A percentile compares a stretch with the other conserved stretches of the same genome.
Evolutionary conservation across 495 filamentous ascomycete genomes (phyloP).

Genomic region (Evansstolkia leycettana): DNA sequence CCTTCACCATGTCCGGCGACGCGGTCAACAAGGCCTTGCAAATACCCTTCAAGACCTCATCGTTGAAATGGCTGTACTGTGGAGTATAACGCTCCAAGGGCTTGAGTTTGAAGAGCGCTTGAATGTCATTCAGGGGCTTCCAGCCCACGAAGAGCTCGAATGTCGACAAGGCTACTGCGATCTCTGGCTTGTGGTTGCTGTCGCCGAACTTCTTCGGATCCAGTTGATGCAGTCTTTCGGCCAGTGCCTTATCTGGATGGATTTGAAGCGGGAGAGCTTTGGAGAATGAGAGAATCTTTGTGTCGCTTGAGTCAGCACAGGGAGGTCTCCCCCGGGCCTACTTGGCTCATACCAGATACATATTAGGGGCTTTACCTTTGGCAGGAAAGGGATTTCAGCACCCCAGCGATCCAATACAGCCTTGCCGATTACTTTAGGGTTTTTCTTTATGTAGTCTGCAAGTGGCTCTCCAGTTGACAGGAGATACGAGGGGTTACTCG

Average conservation of each 20-base stretch:
- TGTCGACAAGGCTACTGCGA: slow-evolving; percentile 59
- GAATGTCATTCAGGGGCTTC: slow-evolving; percentile 52
- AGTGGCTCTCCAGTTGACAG: slow-evolving; percentile 51
- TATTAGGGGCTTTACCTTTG: slow-evolving; percentile 44
- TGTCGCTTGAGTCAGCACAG: background rate
- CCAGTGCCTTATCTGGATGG: slow-evolving; percentile 58
- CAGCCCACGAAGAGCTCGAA: slow-evolving; percentile 74
- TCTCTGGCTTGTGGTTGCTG: slow-evolving; percentile 73
- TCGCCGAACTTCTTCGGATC: slow-evolving; percentile 58
- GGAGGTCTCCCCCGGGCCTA: no score
- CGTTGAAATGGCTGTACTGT: slow-evolving; percentile 35
- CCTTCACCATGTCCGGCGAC: slow-evolving; percentile 34
- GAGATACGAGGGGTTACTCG: slow-evolving; percentile 52
- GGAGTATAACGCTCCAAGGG: slow-evolving; percentile 43
- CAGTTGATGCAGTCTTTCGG: slow-evolving; percentile 46
- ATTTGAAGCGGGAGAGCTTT: slow-evolving; percentile 77
- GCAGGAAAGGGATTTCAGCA: slow-evolving; percentile 57
- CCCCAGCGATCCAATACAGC: slow-evolving; percentile 51
- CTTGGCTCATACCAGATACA: no score
- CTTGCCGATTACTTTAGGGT: slow-evolving; percentile 55
- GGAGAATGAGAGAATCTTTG: slow-evolving; percentile 57
- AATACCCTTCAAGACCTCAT: slow-evolving; percentile 48
- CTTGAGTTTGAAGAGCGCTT: slow-evolving; percentile 43
- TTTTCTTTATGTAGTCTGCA: slow-evolving; percentile 48
- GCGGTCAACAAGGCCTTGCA: slow-evolving; percentile 44